Conservation (phyloP, 768 basidiomycete genomes). For the button mushroom (Agaricus bisporus) region DNA sequence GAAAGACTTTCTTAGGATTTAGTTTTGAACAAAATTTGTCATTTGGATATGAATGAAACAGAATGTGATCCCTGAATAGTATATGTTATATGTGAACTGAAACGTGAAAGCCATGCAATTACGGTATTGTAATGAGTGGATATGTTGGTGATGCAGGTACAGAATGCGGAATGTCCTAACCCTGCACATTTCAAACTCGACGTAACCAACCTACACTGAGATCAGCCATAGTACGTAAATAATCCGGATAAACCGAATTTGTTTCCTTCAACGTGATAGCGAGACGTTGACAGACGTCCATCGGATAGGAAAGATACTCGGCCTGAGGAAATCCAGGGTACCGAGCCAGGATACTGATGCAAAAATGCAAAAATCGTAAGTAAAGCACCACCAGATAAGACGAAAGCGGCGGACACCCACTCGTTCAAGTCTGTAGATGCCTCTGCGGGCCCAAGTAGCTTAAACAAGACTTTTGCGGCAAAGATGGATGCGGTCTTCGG, state of each 20-base stretch:
- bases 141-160: not conserved
- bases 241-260: constrained; percentile 68
- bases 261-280: constrained; percentile 71
- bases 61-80: not conserved
- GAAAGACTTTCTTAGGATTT: not conserved
- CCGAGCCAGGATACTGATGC: constrained; percentile 48
- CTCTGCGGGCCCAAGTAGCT: constrained; percentile 60
- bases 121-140: too few relatives aligned
- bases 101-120: too few relatives aligned
- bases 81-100: not conserved
- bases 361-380: not conserved
- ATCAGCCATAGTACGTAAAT: constrained; percentile 73
- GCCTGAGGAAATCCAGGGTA: constrained; percentile 84
- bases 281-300: constrained; percentile 67
- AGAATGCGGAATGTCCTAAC: not conserved
- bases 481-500: constrained; percentile 56
- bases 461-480: constrained; percentile 83
- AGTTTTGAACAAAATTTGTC: not conserved
- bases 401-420: constrained; percentile 25
- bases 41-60: not conserved
- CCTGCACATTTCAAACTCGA: not conserved
- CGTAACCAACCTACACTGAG: constrained; percentile 78
- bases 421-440: constrained; percentile 44
- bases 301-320: constrained; percentile 83
- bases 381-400: not conserved